These are phyloP conservation scores for Colletotrichum abscissum DNA, from an alignment of 2,329 filamentous ascomycete genomes.

Conservation along the genomic window DNA sequence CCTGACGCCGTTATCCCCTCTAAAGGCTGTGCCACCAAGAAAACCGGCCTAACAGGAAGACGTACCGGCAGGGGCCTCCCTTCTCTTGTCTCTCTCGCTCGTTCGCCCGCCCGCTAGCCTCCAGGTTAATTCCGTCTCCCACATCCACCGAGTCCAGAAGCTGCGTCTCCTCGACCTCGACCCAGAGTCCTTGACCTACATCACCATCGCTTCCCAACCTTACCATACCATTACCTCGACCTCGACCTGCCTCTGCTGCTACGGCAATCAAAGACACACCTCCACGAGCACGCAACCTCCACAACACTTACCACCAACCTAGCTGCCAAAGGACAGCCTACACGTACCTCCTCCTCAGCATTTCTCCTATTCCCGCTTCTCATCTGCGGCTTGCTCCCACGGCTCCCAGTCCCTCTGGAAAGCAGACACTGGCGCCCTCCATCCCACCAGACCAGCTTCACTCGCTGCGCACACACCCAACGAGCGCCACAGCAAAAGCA, in stretches of 20 bases:
- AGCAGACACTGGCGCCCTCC: background rate
- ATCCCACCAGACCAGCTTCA: background rate
- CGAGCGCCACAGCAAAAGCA: conserved; percentile 3
- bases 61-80: conserved; percentile 28
- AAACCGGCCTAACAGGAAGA: conserved; percentile 27
- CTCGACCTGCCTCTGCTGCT: background rate
- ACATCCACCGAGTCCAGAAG: background rate
- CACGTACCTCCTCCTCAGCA: background rate
- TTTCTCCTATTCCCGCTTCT: background rate
- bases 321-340: too few relatives aligned
- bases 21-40: conserved; percentile 32
- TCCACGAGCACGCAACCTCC: background rate
- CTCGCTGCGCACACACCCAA: background rate
- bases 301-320: background rate
- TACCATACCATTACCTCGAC: background rate
- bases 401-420: background rate
- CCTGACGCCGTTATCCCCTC: conserved; percentile 31
- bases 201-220: background rate
- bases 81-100: conserved; percentile 32
- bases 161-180: conserved; percentile 2
- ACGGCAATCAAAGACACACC: background rate
- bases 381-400: background rate
- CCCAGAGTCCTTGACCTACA: background rate
- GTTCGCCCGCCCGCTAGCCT: conserved; percentile 8
- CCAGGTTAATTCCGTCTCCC: conserved; percentile 20